Evolutionary conservation across 2,329 filamentous ascomycete species (phyloP).

Genomic region (Pezicula neosporulosa): DNA sequence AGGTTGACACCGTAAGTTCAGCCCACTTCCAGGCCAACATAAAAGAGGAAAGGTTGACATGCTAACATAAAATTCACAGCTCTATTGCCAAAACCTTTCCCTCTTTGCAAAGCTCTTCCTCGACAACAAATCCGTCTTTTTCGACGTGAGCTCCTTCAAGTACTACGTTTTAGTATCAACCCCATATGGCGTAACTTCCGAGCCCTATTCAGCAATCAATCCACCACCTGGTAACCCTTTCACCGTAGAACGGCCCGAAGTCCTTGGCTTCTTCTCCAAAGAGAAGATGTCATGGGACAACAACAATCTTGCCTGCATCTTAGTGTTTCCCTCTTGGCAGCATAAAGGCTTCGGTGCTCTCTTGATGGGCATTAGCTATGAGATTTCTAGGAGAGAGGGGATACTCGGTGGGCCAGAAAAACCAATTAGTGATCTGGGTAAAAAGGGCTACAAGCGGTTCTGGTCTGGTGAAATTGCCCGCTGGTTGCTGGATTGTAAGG

Average conservation of each 20-base stretch:
- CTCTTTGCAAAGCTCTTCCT: conserved; percentile 97
- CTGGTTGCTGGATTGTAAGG: conserved; percentile 46
- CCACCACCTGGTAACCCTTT: conserved; percentile 21
- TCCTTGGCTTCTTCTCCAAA: conserved; percentile 97
- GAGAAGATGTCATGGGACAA: conserved; percentile 99
- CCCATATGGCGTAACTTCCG: conserved; percentile 35
- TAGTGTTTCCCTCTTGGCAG: conserved; percentile 95
- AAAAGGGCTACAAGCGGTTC: conserved; percentile 77
- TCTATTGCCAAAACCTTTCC: conserved; percentile 93
- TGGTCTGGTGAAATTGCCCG: conserved; percentile 83
- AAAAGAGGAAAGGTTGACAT: not conserved
- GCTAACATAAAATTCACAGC: conserved; percentile 33
- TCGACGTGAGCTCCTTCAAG: conserved; percentile 90
- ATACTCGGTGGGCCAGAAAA: conserved; percentile 91
- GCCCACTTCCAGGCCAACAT: not conserved
- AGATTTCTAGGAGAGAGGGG: conserved; percentile 79
- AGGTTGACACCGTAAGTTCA: conserved; percentile 64
- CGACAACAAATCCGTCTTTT: conserved; percentile 97
- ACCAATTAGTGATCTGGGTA: conserved; percentile 82
- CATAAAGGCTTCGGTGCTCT: conserved; percentile 82
- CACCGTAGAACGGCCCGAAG: conserved; percentile 36
- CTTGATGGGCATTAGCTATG: conserved; percentile 91
- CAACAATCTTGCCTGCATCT: conserved; percentile 94
- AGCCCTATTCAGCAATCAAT: not conserved
- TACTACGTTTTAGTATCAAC: conserved; percentile 89